Percentiles rank a stretch among this genome's conserved stretches.
phyloP scores from a whole-genome alignment of 306 rosid genomes.

The Dryas alaskensis region DNA sequence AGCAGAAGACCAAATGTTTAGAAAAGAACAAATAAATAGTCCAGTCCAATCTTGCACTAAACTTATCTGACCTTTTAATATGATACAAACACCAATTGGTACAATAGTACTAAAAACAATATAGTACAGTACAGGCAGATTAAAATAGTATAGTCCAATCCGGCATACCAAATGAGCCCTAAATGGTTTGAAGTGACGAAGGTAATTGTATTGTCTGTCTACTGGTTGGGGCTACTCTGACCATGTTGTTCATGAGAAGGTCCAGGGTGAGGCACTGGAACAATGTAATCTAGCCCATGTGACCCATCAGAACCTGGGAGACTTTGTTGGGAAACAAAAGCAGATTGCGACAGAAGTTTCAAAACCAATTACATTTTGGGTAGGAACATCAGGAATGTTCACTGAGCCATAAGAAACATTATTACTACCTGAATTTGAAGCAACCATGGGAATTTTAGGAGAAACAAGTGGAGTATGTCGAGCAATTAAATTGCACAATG shows the following conservation, averaged over 20 bases:
- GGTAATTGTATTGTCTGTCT: not conserved
- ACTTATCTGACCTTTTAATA: not conserved
- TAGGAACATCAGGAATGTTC: not conserved
- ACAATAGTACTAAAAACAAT: not conserved
- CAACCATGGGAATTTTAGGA: not conserved
- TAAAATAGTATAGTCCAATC: not conserved
- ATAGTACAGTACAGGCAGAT: not conserved
- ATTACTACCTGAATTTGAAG: slow-evolving; percentile 7
- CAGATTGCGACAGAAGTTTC: not conserved
- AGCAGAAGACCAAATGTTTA: not conserved
- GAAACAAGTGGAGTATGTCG: not conserved
- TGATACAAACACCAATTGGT: not conserved
- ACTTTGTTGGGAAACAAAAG: not conserved
- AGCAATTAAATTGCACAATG: not conserved
- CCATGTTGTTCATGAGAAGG: not conserved
- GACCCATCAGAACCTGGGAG: not conserved
- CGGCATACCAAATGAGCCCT: not conserved
- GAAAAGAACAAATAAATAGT: not conserved
- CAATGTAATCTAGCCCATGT: not conserved
- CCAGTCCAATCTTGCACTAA: not conserved
- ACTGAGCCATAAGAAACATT: not conserved
- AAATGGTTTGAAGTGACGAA: not conserved
- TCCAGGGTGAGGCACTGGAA: not conserved
- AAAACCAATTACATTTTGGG: not conserved
- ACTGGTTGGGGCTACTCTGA: not conserved